phyloP scores from a whole-genome alignment of 2,329 filamentous ascomycete species.

The Pyrenochaeta sp. region DNA sequence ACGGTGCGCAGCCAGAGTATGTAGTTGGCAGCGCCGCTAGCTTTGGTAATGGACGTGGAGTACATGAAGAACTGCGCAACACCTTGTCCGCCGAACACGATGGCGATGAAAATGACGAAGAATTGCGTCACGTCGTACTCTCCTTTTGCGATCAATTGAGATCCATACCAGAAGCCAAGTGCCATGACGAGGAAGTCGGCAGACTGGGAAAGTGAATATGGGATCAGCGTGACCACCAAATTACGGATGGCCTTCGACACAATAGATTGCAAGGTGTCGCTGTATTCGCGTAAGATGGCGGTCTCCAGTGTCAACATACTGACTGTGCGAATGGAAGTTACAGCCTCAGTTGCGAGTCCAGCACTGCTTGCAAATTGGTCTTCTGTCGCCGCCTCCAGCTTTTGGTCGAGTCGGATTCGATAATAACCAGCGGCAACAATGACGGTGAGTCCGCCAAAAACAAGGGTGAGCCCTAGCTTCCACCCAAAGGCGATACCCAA shows the following conservation, averaged over 20 bases:
- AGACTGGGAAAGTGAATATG: constrained; percentile 70
- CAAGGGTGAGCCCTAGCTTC: constrained; percentile 79
- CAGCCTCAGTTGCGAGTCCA: neutral
- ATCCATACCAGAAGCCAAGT: constrained; percentile 32
- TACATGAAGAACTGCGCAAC: constrained; percentile 69
- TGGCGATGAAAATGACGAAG: constrained; percentile 83
- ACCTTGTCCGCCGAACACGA: constrained; percentile 88
- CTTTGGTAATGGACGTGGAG: constrained; percentile 80
- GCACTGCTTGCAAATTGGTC: neutral
- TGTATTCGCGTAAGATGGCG: neutral
- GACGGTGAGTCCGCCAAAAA: constrained; percentile 75
- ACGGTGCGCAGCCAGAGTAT: constrained; percentile 13
- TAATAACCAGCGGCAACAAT: constrained; percentile 81
- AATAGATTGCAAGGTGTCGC: neutral
- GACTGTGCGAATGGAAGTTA: neutral
- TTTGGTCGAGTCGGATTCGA: constrained; percentile 38
- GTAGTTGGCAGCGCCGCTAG: constrained; percentile 62
- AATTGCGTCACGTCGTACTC: constrained; percentile 79
- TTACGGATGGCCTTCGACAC: neutral
- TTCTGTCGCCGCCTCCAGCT: neutral
- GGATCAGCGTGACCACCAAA: constrained; percentile 56
- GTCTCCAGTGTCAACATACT: neutral
- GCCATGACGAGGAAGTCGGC: neutral
- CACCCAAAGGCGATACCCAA: constrained; percentile 63
- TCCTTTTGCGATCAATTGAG: constrained; percentile 20